Evolutionary conservation across 192 early-diverging fungal genomes (phyloP).

Genomic region (Jimgerdemannia flammicorona): DNA sequence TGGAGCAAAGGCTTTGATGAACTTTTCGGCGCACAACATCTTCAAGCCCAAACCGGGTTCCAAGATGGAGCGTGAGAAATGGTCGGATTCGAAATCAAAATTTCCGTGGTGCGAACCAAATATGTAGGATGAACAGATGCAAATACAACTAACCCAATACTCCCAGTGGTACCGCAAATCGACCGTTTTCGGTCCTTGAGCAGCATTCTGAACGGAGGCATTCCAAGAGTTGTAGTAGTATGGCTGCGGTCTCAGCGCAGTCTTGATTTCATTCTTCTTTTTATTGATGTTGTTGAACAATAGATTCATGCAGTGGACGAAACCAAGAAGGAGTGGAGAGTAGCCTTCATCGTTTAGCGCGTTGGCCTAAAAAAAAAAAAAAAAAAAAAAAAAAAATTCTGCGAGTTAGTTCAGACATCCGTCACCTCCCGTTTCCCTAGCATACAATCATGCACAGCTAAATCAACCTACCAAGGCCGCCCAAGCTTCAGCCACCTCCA

Average conservation of each 20-base stretch:
- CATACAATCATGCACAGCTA: background rate
- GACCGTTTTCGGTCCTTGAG: background rate
- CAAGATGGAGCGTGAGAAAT: background rate
- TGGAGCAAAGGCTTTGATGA: constrained; percentile 11
- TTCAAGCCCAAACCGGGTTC: background rate
- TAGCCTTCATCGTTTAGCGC: constrained; percentile 17
- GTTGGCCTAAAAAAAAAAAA: constrained; percentile 17
- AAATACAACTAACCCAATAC: background rate
- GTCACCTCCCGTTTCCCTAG: background rate
- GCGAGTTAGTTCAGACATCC: background rate
- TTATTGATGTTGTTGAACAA: constrained; percentile 10
- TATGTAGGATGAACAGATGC: background rate
- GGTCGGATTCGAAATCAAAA: background rate
- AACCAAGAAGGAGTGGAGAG: constrained; percentile 17
- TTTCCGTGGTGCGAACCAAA: background rate
- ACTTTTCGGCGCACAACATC: constrained; percentile 4
- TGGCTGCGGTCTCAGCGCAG: background rate
- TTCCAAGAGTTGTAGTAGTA: background rate
- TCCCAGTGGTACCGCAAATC: background rate
- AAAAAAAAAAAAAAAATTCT: too few relatives aligned
- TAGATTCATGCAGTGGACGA: constrained; percentile 2
- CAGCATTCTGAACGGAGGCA: too few relatives aligned
- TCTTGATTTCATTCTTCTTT: constrained; percentile 4
- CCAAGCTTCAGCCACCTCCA: background rate
- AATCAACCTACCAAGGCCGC: background rate